Conservation (phyloP, 768 basidiomycete species). For the Podaxis sp. region DNA sequence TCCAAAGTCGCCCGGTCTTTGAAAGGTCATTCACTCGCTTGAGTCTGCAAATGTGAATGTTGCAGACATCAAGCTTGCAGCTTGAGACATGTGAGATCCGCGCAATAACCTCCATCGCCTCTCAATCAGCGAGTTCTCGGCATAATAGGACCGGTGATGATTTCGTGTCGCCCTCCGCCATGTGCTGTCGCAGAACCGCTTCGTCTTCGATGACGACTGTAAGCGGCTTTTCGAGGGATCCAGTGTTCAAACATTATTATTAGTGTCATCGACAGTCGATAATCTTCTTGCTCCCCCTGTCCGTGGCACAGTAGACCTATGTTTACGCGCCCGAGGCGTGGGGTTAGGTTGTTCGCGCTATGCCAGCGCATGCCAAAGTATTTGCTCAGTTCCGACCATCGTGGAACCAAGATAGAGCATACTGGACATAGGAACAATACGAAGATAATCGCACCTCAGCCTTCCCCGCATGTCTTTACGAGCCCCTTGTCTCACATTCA, state of each 20-base stretch:
- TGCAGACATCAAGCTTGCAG: no score
- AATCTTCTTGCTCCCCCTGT: not conserved
- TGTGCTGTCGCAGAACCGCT: not conserved
- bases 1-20: not conserved
- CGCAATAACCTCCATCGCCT: not conserved
- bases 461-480: no score
- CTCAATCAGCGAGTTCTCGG: constrained; percentile 15
- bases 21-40: not conserved
- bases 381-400: not conserved
- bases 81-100: no score
- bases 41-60: no score
- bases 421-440: not conserved
- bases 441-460: not conserved
- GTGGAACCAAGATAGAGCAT: constrained; percentile 1
- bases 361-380: not conserved
- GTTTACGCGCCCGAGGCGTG: not conserved
- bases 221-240: not conserved
- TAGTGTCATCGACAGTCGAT: not conserved
- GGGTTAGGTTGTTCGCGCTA: not conserved
- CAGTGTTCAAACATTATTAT: not conserved
- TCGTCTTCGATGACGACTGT: not conserved
- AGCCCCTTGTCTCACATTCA: not conserved
- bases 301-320: not conserved
- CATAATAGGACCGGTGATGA: not conserved
- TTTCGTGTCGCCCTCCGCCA: not conserved